Base-by-base conservation (phyloP, 2,329 filamentous ascomycete species). In the Byssothecium circinans region DNA sequence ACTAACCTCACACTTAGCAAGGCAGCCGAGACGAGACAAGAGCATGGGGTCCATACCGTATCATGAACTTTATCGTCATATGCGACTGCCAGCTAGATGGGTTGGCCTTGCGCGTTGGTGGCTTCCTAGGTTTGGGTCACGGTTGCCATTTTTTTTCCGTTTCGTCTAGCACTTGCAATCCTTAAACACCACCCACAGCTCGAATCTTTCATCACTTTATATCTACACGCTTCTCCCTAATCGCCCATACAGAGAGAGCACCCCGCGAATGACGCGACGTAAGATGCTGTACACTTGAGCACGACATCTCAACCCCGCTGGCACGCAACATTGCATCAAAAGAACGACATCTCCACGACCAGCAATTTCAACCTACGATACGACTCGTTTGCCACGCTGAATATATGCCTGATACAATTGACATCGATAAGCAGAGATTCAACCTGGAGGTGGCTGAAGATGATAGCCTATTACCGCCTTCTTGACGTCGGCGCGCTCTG, bases 231-330 rank as follows among this genome's bases (percentile, higher is more conserved):
- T n/a, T n/a, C n/a, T n/a, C n/a, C n/a, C n/a, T n/a, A n/a, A n/a
- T n/a, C n/a, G n/a, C n/a, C n/a, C n/a, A n/a, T n/a, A n/a, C n/a
- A n/a, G n/a, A n/a, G n/a, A n/a, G n/a, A n/a, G n/a, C n/a, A n/a
- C n/a, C 41, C n/a, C 32, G 19, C 27, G 38, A 27, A 40, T 30
- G 19, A 19, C 10, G 8, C 18, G 2, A 18, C 30, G 25, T 23
- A 10, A n/a, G 17, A 18, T 32, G 35, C 19, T 23, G 19, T 35
- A 25, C 4, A 18, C 23, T 40, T 5, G 45, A 62, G 47, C 60
- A 61, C 57, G 60, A 62, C 60, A 62, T 62, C 27, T 23, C 22
- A 36, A 60, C 57, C 59, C 59, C 54, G 57, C 56, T 55, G 47
- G 50, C 53, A 56, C 57, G 57, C 57, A 58, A 62, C 43, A 44